phyloP scores from a whole-genome alignment of 208 protist genomes.

The Crithidia acanthocephali region DNA sequence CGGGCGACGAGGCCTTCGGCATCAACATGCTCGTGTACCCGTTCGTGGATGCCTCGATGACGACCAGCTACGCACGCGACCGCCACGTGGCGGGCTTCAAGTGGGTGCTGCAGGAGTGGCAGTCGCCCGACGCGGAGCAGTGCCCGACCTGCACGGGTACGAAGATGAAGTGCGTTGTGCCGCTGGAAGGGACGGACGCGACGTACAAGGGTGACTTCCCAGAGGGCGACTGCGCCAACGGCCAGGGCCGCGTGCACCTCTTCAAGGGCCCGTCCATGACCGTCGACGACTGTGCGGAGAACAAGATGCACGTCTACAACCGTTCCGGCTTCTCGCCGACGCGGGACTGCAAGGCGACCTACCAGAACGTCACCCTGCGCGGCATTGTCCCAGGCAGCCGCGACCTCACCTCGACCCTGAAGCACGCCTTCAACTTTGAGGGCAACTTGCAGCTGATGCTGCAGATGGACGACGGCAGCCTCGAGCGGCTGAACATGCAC shows the following conservation, averaged over 20 bases:
- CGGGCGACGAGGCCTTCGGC: conserved; percentile 72
- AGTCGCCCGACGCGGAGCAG: conserved; percentile 41
- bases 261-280: conserved; percentile 72
- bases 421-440: conserved; percentile 64
- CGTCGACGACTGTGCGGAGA: conserved; percentile 40
- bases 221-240: conserved; percentile 59
- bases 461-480: conserved; percentile 61
- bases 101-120: conserved; percentile 73
- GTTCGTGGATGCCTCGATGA: conserved; percentile 56
- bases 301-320: conserved; percentile 69
- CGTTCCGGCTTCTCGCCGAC: conserved; percentile 73
- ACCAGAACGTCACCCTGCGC: conserved; percentile 86
- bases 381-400: conserved; percentile 71
- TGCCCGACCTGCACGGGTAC: conserved; percentile 80
- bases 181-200: conserved; percentile 26
- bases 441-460: conserved; percentile 64
- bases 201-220: conserved; percentile 71
- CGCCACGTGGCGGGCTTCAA: conserved; percentile 82
- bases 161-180: conserved; percentile 49
- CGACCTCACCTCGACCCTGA: conserved; percentile 38
- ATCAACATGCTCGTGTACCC: conserved; percentile 85
- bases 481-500: conserved; percentile 46
- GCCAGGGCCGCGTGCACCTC: conserved; percentile 56
- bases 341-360: conserved; percentile 53
- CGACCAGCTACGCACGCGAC: conserved; percentile 64